Evolutionary conservation across 129 eudicot genomes (phyloP).

Genomic region (Flaveria robusta): DNA sequence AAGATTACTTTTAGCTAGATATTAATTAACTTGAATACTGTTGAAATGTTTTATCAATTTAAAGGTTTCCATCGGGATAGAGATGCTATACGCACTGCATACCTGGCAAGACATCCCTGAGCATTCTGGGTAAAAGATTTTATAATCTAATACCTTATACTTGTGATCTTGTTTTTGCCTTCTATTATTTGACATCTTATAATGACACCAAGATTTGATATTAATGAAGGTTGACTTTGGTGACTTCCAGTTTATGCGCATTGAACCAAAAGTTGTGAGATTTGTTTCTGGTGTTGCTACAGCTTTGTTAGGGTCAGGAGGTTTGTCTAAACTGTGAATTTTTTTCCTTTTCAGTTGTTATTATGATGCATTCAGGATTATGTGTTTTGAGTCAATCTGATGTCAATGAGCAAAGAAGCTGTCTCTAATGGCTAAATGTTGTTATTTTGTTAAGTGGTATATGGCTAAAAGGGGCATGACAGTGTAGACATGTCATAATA

Average conservation of each 20-base stretch:
- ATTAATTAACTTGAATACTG: slow-evolving; percentile 17
- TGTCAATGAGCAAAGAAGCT: background rate
- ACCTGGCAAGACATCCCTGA: slow-evolving; percentile 89
- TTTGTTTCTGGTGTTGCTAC: slow-evolving; percentile 99
- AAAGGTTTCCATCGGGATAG: slow-evolving; percentile 64
- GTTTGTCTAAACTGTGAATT: slow-evolving; percentile 41
- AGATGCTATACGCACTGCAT: slow-evolving; percentile 70
- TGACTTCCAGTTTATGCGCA: slow-evolving; percentile 92
- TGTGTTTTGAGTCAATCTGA: background rate
- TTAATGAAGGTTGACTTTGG: slow-evolving; percentile 91
- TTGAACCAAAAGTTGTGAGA: slow-evolving; percentile 85
- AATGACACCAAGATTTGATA: slow-evolving; percentile 16
- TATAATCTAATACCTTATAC: background rate
- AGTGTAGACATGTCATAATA: background rate
- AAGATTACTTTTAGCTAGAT: background rate
- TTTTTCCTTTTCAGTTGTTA: slow-evolving; percentile 4
- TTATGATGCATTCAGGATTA: slow-evolving; percentile 11
- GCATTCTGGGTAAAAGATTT: slow-evolving; percentile 80
- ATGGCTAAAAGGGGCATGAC: background rate
- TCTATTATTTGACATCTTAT: slow-evolving; percentile 11
- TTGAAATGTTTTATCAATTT: slow-evolving; percentile 19
- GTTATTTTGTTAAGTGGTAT: background rate
- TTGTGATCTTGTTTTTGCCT: background rate
- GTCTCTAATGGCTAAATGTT: slow-evolving; percentile 13
- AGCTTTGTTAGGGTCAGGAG: slow-evolving; percentile 95